Base-by-base conservation (phyloP, 805 yeast species). In the Kluyveromyces siamensis region DNA sequence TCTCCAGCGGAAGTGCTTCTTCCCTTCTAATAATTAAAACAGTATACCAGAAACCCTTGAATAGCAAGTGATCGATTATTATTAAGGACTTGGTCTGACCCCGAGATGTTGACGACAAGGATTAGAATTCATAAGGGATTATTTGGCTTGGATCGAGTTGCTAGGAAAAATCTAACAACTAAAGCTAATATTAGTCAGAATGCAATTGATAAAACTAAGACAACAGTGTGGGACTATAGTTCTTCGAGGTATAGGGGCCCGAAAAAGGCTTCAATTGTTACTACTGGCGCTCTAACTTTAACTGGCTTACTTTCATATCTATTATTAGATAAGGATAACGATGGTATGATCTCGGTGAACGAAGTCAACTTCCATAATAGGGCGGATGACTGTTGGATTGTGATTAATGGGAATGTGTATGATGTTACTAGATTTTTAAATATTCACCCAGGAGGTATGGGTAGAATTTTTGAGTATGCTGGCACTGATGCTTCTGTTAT, bases 361-460 rank as follows among this genome's bases (percentile, higher is more conserved):
- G 58, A 55, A 27, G 52, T 88, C 49, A 69, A 68, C 46, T 68
- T 65, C 46, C 96, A 89, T 62, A 73, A 71, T 30, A 63, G 72
- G 0, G 51, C 49, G 13, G 73, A 74, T 0, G 95, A 89, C 59
- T 86, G 85, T 50, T 89, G 96, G 96, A 83, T 89, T 2, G 79
- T 77, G 37, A 72, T 89, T 5, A 78, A 79, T 46, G 86, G 88
- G 9, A 81, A 79, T 55, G 93, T 89, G 6, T 89, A 84, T 69
- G 87, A 89, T 59, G 73, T 89, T 13, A 83, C 96, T 0, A 81
- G 84, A 8, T 89, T 89, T 63, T 57, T 89, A 30, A 68, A 74
- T 48, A 86, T 79, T 62, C 96, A 89, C 57, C 97, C 97, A 0
- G 97, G 97, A 30, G 97, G 97, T 1, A 80, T 73, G 5, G 79